Conservation (phyloP, 345 rosid genomes). For the Cardamine chenopodiifolia region DNA sequence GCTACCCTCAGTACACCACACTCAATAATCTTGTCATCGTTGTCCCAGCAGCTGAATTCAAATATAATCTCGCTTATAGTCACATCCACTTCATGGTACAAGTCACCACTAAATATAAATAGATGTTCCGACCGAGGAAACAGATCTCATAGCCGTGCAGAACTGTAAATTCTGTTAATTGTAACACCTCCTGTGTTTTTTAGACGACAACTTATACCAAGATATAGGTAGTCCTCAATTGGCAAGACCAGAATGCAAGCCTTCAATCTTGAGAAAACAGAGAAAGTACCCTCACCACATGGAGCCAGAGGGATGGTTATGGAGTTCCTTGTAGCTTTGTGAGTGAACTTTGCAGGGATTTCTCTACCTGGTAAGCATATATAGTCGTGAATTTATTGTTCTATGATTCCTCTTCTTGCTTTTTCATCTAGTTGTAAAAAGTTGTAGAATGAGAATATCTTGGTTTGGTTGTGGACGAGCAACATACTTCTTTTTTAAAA, state of each 20-base stretch:
- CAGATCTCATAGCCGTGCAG: background rate
- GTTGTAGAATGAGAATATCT: no score
- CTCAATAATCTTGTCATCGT: conserved; percentile 14
- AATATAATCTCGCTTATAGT: background rate
- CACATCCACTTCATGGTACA: background rate
- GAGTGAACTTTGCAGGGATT: conserved; percentile 4
- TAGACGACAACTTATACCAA: background rate
- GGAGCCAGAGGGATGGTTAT: background rate
- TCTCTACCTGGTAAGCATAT: conserved; percentile 16
- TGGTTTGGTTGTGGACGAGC: no score
- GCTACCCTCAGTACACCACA: conserved; percentile 30
- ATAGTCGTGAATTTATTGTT: background rate
- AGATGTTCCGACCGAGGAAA: conserved; percentile 5
- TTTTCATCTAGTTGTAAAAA: conserved; percentile 13
- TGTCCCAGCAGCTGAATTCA: background rate
- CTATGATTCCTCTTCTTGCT: conserved; percentile 4
- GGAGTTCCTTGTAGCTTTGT: no score
- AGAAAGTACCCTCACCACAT: background rate
- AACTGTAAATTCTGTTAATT: background rate
- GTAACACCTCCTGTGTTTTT: background rate
- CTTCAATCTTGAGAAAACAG: conserved; percentile 20
- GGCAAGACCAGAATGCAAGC: background rate
- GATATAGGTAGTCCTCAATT: rapidly evolving
- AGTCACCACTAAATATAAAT: background rate
- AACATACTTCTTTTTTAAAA: no score